Evolutionary conservation across 306 rosid genomes (phyloP).

Genomic region (Vigna unguiculata): DNA sequence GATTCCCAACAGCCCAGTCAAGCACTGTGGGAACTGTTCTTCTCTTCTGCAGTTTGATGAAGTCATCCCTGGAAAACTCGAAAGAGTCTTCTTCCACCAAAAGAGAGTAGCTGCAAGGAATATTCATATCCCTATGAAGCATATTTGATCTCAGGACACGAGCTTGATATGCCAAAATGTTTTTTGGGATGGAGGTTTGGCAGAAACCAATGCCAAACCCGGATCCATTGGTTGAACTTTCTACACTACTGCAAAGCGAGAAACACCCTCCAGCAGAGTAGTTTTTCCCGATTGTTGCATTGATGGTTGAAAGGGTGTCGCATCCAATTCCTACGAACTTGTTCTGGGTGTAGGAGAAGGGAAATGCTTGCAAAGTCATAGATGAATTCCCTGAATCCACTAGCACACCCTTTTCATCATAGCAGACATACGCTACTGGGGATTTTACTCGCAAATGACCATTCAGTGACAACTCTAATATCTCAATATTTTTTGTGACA

Average conservation of each 20-base stretch:
- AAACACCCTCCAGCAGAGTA: conserved; percentile 29
- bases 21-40: conserved; percentile 8
- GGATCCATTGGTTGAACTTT: conserved; percentile 25
- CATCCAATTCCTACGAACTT: conserved; percentile 39
- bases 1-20: conserved; percentile 41
- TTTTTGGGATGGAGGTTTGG: conserved; percentile 33
- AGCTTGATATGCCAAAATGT: conserved; percentile 21
- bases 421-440: background rate
- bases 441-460: conserved; percentile 19
- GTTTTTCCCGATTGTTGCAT: conserved; percentile 27
- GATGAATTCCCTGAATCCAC: conserved; percentile 9
- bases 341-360: conserved; percentile 9
- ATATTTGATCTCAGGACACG: background rate
- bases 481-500: conserved; percentile 23
- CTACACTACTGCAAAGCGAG: conserved; percentile 23
- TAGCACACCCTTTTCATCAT: conserved; percentile 23
- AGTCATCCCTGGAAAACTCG: background rate
- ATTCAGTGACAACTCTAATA: conserved; percentile 8
- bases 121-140: background rate
- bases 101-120: conserved; percentile 40
- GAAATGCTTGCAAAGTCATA: conserved; percentile 28
- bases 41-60: conserved; percentile 7
- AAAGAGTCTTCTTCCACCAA: conserved; percentile 32
- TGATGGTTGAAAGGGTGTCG: conserved; percentile 28
- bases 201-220: conserved; percentile 28